These are phyloP conservation scores for Russula foetens DNA, from an alignment of 768 basidiomycete genomes.

Conservation along the genomic window DNA sequence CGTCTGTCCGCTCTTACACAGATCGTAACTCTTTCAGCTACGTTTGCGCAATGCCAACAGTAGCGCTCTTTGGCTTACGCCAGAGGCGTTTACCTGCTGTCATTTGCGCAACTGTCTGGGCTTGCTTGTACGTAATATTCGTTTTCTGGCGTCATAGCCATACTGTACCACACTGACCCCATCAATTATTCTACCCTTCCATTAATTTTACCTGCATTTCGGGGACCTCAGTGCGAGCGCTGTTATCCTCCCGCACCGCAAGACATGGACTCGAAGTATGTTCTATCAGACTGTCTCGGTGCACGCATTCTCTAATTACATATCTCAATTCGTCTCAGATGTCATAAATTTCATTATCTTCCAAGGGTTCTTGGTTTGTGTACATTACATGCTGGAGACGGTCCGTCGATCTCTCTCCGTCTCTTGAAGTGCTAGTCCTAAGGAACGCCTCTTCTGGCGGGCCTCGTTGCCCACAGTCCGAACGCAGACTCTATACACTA, in stretches of 20 bases:
- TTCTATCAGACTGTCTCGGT: background rate
- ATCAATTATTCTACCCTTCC: constrained; percentile 34
- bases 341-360: constrained; percentile 71
- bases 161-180: background rate
- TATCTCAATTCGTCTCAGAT: constrained; percentile 28
- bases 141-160: background rate
- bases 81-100: constrained; percentile 59
- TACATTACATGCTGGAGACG: constrained; percentile 40
- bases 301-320: constrained; percentile 7
- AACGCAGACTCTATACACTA: constrained; percentile 41
- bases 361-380: constrained; percentile 72
- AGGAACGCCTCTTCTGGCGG: background rate
- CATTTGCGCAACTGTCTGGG: constrained; percentile 48
- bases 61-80: constrained; percentile 64
- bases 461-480: constrained; percentile 25
- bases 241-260: constrained; percentile 33
- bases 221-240: constrained; percentile 28
- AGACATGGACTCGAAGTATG: constrained; percentile 33
- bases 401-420: constrained; percentile 24
- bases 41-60: constrained; percentile 41
- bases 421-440: background rate
- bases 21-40: constrained; percentile 22
- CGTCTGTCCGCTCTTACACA: constrained; percentile 10
- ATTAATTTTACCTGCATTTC: constrained; percentile 15
- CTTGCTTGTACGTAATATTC: constrained; percentile 21